phyloP scores from a whole-genome alignment of 768 basidiomycete genomes.

The Lactifluus volemus region DNA sequence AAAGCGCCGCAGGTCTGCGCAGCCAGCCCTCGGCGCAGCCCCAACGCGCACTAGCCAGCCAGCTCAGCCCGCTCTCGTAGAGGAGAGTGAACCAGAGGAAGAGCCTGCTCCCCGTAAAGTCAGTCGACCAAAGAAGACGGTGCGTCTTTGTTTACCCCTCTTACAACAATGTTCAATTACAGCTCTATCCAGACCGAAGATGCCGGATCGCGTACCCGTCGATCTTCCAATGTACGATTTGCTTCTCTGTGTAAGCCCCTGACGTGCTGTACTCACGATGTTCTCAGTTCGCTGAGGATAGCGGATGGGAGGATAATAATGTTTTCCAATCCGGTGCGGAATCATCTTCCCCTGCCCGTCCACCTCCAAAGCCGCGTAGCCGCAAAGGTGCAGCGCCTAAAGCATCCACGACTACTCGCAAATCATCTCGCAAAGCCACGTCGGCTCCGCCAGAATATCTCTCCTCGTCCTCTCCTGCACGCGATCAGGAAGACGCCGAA shows the following conservation, averaged over 20 bases:
- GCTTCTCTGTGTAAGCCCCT: background rate
- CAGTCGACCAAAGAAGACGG: constrained; percentile 50
- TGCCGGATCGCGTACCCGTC: constrained; percentile 44
- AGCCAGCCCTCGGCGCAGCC: constrained; percentile 52
- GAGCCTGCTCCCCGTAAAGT: constrained; percentile 52
- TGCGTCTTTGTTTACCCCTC: constrained; percentile 23
- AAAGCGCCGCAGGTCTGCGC: constrained; percentile 74
- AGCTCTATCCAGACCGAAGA: constrained; percentile 34
- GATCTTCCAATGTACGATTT: constrained; percentile 34
- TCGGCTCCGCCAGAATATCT: constrained; percentile 56
- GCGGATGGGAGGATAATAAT: constrained; percentile 88
- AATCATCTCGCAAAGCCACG: constrained; percentile 53
- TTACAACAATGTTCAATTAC: background rate
- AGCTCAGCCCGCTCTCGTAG: constrained; percentile 40
- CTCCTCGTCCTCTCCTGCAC: constrained; percentile 22
- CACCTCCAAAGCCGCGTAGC: constrained; percentile 37
- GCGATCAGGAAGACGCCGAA: background rate
- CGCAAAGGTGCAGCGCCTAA: constrained; percentile 36
- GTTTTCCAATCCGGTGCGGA: constrained; percentile 87
- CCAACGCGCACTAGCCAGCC: constrained; percentile 29
- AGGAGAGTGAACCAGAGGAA: constrained; percentile 76
- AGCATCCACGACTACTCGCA: constrained; percentile 33
- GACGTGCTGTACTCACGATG: background rate
- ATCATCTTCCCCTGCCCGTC: constrained; percentile 68
- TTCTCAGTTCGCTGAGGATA: constrained; percentile 45